Evolutionary conservation across 1,284 basidiomycete species (phyloP), one percentile per base, ranked within the genome.

Genomic region (Melanopsichium pennsylvanicum): DNA sequence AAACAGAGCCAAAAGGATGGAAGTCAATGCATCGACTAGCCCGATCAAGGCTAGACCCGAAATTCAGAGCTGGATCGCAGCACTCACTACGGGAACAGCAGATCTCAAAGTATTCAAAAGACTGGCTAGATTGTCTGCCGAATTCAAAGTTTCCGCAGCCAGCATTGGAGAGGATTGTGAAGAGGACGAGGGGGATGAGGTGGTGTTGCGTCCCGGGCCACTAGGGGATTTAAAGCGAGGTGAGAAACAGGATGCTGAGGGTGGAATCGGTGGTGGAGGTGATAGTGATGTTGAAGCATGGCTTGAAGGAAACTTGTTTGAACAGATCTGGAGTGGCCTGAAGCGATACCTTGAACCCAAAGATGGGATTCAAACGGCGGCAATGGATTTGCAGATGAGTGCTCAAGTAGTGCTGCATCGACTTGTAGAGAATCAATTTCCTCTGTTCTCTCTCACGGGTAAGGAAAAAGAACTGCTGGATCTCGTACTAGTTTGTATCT

Each of bases 31-130:
- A n/a, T 25, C 51, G 1, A 72, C 71, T 7, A 29, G 27, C 13
- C 72, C 74, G 3, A 56, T 67, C 7, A 75, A 72, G 43, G 38
- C 44, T 1, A 61, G 51, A 21, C 71, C 75, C 1, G 73, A 77
- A 36, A 46, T 63, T 10, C 48, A 42, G 40, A 22, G 29, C 4
- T 77, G 71, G 71, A 52, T 77, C 2, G 32, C 25, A 16, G 57
- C 64, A 19, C 45, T 77, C 10, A 8, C 33, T 1, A 19, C 16
- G 2, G 50, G 56, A 2, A 38, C 36, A 2, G 75, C 75, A 3
- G 70, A 70, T 38, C 19, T 74, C 19, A 18, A 46, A 2, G 41
- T 38, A 0, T 77, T 74, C 32, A 39, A 55, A 13, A 29, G 66
- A 4, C 54, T 76, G 0, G 68, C 61, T 5, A 38, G 54, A 35